Percentiles rank a stretch among this genome's conserved stretches.
Evolutionary conservation across 164 flowering plant species (phyloP).

Genomic region (Warburgia ugandensis): DNA sequence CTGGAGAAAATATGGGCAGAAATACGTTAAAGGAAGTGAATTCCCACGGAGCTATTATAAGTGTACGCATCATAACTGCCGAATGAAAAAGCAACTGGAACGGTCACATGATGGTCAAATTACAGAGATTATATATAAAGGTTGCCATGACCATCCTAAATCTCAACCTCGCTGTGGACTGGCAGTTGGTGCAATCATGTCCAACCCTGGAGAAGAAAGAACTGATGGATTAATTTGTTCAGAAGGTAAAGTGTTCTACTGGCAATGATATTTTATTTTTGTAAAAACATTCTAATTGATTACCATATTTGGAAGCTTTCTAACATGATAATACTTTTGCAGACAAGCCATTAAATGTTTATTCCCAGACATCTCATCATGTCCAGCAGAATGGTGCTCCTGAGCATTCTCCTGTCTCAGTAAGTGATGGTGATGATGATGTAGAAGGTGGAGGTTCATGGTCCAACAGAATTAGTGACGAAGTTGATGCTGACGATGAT

Average conservation of each 20-base stretch:
- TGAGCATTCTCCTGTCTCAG: slow-evolving; percentile 15
- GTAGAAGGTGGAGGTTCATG: slow-evolving; percentile 12
- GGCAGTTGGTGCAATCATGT: slow-evolving; percentile 20
- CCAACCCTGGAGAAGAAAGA: slow-evolving; percentile 23
- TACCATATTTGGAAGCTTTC: background rate
- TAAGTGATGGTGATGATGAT: slow-evolving; percentile 25
- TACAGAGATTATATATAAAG: slow-evolving; percentile 50
- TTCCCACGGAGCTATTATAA: slow-evolving; percentile 65
- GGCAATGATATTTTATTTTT: too few species aligned
- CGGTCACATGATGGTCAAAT: slow-evolving; percentile 52
- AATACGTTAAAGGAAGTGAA: slow-evolving; percentile 61
- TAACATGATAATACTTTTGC: slow-evolving; percentile 8
- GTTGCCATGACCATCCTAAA: slow-evolving; percentile 64
- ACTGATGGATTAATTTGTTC: slow-evolving; percentile 9
- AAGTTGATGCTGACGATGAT: slow-evolving; percentile 26
- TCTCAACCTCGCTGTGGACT: slow-evolving; percentile 31
- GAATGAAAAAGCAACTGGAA: slow-evolving; percentile 60
- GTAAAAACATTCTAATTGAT: background rate
- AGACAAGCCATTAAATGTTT: slow-evolving; percentile 26
- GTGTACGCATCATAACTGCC: slow-evolving; percentile 62
- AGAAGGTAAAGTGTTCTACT: slow-evolving; percentile 30
- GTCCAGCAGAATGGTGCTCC: slow-evolving; percentile 16
- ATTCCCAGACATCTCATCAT: slow-evolving; percentile 19
- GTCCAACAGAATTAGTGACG: slow-evolving; percentile 27
- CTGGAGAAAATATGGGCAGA: slow-evolving; percentile 84